These are phyloP conservation scores for Starmerella khaoyaiensis DNA, from an alignment of 805 yeast genomes.

Conservation along the genomic window DNA sequence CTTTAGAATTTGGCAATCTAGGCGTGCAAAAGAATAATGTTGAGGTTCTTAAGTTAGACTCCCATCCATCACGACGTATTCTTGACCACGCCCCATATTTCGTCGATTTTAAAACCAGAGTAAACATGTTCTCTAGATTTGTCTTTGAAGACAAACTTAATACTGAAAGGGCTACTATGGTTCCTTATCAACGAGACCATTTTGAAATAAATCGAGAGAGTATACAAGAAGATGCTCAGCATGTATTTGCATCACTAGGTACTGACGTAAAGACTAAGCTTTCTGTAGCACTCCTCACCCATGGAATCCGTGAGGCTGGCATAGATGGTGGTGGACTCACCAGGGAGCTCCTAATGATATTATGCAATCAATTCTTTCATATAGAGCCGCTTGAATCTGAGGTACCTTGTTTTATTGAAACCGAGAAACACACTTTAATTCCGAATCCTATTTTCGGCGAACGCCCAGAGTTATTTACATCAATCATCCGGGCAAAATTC, in stretches of 20 bases:
- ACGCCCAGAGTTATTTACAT: constrained; percentile 12
- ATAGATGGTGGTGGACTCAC: constrained; percentile 96
- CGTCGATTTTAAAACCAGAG: constrained; percentile 63
- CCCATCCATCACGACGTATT: constrained; percentile 34
- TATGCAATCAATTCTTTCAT: constrained; percentile 53
- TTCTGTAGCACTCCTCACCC: constrained; percentile 54
- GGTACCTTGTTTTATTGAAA: constrained; percentile 33
- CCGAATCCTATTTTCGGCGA: constrained; percentile 43
- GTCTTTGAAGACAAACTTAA: constrained; percentile 40
- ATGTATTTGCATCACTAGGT: constrained; percentile 43
- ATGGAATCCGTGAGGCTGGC: constrained; percentile 71
- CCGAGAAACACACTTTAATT: constrained; percentile 47
- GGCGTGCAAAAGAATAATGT: background rate
- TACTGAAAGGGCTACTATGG: too few species aligned
- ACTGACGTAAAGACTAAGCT: constrained; percentile 44
- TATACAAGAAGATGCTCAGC: constrained; percentile 63
- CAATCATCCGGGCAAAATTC: constrained; percentile 23
- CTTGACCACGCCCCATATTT: constrained; percentile 63
- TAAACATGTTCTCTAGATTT: constrained; percentile 52
- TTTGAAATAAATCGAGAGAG: constrained; percentile 45
- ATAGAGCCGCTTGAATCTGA: background rate
- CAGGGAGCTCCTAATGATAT: constrained; percentile 71
- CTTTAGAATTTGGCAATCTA: too few species aligned
- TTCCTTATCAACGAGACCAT: constrained; percentile 1
- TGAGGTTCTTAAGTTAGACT: background rate